Conservation (phyloP, 2,329 filamentous ascomycete species). For the Dothistroma septosporum region DNA sequence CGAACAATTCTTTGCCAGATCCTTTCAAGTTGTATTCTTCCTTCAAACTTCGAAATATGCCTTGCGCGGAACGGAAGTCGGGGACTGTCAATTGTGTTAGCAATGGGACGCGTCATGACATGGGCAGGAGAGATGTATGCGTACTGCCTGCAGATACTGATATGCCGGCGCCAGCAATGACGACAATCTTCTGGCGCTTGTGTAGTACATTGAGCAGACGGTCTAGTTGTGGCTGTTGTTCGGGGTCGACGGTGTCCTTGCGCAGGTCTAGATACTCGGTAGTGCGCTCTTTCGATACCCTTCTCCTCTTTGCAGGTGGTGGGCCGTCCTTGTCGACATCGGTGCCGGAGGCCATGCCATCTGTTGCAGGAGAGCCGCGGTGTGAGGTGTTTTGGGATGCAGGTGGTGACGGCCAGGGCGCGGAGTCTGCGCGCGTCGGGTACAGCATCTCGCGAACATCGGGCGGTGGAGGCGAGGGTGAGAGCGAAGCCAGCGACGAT, state of each 20-base stretch:
- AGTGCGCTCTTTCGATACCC: constrained; percentile 63
- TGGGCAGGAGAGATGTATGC: constrained; percentile 38
- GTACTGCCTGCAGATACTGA: constrained; percentile 89
- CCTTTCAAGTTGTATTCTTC: constrained; percentile 86
- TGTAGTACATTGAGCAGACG: constrained; percentile 70
- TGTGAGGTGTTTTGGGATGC: constrained; percentile 46
- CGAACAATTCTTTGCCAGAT: constrained; percentile 92
- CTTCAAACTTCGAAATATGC: constrained; percentile 80
- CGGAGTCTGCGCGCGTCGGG: constrained; percentile 32
- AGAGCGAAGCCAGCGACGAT: constrained; percentile 17
- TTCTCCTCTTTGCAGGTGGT: constrained; percentile 72
- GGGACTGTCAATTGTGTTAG: constrained; percentile 58
- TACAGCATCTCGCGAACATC: constrained; percentile 15
- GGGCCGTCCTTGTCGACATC: constrained; percentile 56
- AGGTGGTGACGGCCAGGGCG: constrained; percentile 38
- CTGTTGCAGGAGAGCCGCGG: constrained; percentile 44
- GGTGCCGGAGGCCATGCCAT: constrained; percentile 42
- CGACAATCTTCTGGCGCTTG: constrained; percentile 92
- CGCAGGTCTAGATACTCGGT: constrained; percentile 78
- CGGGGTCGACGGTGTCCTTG: constrained; percentile 48
- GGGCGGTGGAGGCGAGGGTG: constrained; percentile 17
- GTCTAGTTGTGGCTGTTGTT: constrained; percentile 61
- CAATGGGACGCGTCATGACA: constrained; percentile 14
- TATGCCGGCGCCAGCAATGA: constrained; percentile 93
- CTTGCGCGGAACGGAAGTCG: constrained; percentile 88